Conservation (phyloP, 2,329 filamentous ascomycete genomes). For the Claviceps maximensis region DNA sequence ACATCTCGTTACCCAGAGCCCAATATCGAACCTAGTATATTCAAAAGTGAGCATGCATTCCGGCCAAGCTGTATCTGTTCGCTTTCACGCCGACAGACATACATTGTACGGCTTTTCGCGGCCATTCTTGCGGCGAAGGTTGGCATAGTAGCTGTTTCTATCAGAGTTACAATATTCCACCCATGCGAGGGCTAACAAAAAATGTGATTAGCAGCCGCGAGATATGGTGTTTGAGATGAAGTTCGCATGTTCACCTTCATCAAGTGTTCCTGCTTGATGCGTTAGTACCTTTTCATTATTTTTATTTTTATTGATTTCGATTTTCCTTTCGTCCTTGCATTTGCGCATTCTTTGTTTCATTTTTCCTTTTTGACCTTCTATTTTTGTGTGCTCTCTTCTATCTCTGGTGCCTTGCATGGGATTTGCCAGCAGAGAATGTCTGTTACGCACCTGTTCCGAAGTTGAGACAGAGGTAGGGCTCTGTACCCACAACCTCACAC, state of each 20-base stretch:
- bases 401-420: background rate
- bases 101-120: constrained; percentile 1
- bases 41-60: background rate
- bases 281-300: background rate
- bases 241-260: background rate
- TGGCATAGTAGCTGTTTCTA: background rate
- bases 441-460: background rate
- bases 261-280: background rate
- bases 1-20: background rate
- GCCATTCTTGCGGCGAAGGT: background rate
- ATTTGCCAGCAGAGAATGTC: background rate
- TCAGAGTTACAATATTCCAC: constrained; percentile 1
- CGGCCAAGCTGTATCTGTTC: background rate
- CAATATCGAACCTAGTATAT: background rate
- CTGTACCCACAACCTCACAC: background rate
- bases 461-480: background rate
- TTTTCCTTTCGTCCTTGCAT: too few relatives aligned
- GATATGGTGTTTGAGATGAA: background rate
- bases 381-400: background rate
- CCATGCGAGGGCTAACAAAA: background rate
- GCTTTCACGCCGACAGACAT: background rate
- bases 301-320: too few relatives aligned
- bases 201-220: background rate
- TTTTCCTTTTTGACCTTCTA: too few relatives aligned
- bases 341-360: too few relatives aligned